Conservation (phyloP, 1,284 basidiomycete genomes). For the Irpex rosettiformis region DNA sequence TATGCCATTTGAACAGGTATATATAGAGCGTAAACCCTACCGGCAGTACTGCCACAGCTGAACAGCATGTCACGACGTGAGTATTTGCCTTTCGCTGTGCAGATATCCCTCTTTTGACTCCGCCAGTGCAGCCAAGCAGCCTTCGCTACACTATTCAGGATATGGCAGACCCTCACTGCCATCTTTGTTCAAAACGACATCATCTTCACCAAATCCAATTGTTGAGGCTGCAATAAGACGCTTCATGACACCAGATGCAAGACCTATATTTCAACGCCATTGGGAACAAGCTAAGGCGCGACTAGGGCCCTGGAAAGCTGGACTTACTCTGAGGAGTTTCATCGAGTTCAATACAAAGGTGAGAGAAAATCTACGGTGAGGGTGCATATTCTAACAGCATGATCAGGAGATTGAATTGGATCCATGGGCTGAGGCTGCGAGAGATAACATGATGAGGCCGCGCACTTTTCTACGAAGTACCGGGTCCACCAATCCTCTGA, state of each 20-base stretch:
- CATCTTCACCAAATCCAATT: slow-evolving; percentile 5
- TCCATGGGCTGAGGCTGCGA: slow-evolving; percentile 8
- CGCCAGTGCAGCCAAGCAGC: not conserved
- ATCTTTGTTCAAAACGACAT: slow-evolving; percentile 4
- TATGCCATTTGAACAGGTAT: not conserved
- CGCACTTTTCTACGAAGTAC: slow-evolving; percentile 2
- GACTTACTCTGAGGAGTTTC: slow-evolving; percentile 8
- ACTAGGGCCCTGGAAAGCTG: slow-evolving; percentile 10
- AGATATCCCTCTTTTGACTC: not conserved
- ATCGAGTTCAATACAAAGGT: slow-evolving; percentile 12
- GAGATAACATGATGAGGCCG: not conserved
- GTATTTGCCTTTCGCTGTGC: not conserved
- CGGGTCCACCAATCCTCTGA: slow-evolving; percentile 10
- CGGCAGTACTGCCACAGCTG: not conserved
- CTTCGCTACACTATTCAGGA: slow-evolving; percentile 1
- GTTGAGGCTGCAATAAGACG: slow-evolving; percentile 8
- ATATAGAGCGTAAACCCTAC: not conserved
- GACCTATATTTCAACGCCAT: slow-evolving; percentile 10
- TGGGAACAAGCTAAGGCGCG: slow-evolving; percentile 13
- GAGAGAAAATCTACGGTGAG: not conserved
- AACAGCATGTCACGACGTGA: not conserved
- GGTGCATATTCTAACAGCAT: not conserved
- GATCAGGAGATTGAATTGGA: slow-evolving; percentile 11
- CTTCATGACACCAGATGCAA: slow-evolving; percentile 11
- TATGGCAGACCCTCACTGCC: not conserved